Evolutionary conservation across 306 rosid species (phyloP).

Genomic region (Casuarina cunninghamiana): DNA sequence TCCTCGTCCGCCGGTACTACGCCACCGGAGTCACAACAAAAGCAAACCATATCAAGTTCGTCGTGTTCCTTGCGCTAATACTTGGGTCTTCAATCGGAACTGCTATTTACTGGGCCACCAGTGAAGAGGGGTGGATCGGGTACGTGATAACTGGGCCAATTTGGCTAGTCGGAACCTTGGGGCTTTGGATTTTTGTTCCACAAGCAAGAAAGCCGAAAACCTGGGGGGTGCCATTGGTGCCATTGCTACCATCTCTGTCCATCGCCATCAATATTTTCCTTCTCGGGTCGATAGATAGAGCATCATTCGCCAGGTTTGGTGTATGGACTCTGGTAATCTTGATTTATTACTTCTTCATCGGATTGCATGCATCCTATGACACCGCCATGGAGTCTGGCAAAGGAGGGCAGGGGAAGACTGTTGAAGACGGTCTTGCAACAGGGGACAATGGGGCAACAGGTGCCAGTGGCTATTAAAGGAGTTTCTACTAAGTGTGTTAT

Average conservation of each 20-base stretch:
- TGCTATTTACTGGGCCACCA: conserved; percentile 37
- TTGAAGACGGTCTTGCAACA: conserved; percentile 4
- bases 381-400: conserved; percentile 36
- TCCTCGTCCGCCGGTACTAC: conserved; percentile 70
- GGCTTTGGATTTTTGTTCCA: conserved; percentile 53
- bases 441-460: background rate
- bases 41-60: conserved; percentile 35
- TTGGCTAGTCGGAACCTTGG: conserved; percentile 55
- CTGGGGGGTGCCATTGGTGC: conserved; percentile 85
- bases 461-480: background rate
- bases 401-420: background rate
- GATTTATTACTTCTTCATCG: conserved; percentile 43
- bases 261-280: conserved; percentile 73
- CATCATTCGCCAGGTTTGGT: conserved; percentile 49
- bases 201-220: conserved; percentile 58
- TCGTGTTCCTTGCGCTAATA: conserved; percentile 39
- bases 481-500: background rate
- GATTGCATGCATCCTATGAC: conserved; percentile 54
- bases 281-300: conserved; percentile 68
- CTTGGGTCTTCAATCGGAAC: conserved; percentile 48
- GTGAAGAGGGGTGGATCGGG: conserved; percentile 48
- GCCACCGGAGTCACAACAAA: conserved; percentile 46
- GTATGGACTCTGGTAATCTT: conserved; percentile 38
- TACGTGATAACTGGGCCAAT: conserved; percentile 38
- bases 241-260: conserved; percentile 71